phyloP scores from a whole-genome alignment of 2,329 filamentous ascomycete species.

The Ascocoryne sarcoides region DNA sequence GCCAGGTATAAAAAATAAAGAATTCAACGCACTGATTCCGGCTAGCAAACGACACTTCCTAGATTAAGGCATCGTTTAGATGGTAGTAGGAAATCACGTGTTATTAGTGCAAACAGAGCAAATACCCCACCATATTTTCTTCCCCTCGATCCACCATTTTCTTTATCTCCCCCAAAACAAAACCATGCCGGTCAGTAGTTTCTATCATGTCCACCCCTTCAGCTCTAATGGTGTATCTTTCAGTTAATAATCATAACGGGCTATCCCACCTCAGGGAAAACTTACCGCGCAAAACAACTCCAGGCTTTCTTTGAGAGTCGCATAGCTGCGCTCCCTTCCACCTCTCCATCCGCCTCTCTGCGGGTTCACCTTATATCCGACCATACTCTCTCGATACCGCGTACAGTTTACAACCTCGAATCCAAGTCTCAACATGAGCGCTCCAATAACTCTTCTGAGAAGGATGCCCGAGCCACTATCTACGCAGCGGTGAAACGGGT shows the following conservation, averaged over 20 bases:
- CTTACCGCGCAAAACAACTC: slow-evolving; percentile 57
- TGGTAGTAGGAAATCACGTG: no score
- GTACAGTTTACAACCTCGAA: slow-evolving; percentile 61
- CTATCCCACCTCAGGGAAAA: slow-evolving; percentile 61
- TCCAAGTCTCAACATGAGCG: slow-evolving; percentile 49
- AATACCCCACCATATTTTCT: not conserved
- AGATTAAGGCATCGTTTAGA: no score
- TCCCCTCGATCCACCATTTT: not conserved
- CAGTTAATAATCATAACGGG: slow-evolving; percentile 63
- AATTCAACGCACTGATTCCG: no score
- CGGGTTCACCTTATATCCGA: slow-evolving; percentile 69
- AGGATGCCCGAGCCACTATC: slow-evolving; percentile 68
- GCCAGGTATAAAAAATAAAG: no score
- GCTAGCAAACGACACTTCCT: no score
- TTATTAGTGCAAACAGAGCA: not conserved
- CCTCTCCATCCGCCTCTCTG: slow-evolving; percentile 34
- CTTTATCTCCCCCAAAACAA: no score
- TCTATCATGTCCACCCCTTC: no score
- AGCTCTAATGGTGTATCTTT: not conserved
- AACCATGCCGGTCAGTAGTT: not conserved
- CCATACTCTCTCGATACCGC: slow-evolving; percentile 59
- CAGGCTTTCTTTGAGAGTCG: slow-evolving; percentile 55
- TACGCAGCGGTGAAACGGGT: slow-evolving; percentile 73
- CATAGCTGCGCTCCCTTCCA: slow-evolving; percentile 27
- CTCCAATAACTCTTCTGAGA: slow-evolving; percentile 67